Conservation (phyloP, 805 yeast species). For the Sugiyamaella smithiae region DNA sequence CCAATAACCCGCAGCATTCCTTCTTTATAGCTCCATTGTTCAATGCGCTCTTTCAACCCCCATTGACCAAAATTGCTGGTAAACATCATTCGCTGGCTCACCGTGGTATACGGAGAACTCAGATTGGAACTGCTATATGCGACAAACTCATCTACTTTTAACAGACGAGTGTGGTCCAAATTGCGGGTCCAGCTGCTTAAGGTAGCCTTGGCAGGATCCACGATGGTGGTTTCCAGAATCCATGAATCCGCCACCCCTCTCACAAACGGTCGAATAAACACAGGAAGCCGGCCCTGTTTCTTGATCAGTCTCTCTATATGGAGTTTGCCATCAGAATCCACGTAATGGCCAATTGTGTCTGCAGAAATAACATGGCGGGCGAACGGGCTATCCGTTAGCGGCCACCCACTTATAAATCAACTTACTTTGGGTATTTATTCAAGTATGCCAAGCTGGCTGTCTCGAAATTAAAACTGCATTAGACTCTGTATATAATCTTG, state of each 20-base stretch:
- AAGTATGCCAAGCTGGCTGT: constrained; percentile 77
- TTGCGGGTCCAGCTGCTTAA: constrained; percentile 75
- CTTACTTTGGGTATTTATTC: constrained; percentile 56
- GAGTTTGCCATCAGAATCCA: constrained; percentile 62
- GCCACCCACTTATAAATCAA: background rate
- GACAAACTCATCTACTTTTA: constrained; percentile 76
- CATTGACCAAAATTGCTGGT: constrained; percentile 61
- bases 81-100: constrained; percentile 62
- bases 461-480: constrained; percentile 48
- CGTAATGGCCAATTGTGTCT: constrained; percentile 64
- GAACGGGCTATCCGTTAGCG: constrained; percentile 56
- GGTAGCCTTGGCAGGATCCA: constrained; percentile 55
- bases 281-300: constrained; percentile 78
- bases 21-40: constrained; percentile 71
- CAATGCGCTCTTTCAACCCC: constrained; percentile 71
- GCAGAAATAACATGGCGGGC: constrained; percentile 80
- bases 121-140: constrained; percentile 41
- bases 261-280: constrained; percentile 71
- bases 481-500: background rate
- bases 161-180: constrained; percentile 75
- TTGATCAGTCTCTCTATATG: constrained; percentile 70
- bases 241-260: constrained; percentile 70
- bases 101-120: constrained; percentile 39
- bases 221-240: constrained; percentile 75
- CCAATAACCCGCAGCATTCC: constrained; percentile 65